Evolutionary conservation across 257 asterid genomes (phyloP), one percentile per base, ranked within the genome.

Genomic region (Ajuga chamaepitys): DNA sequence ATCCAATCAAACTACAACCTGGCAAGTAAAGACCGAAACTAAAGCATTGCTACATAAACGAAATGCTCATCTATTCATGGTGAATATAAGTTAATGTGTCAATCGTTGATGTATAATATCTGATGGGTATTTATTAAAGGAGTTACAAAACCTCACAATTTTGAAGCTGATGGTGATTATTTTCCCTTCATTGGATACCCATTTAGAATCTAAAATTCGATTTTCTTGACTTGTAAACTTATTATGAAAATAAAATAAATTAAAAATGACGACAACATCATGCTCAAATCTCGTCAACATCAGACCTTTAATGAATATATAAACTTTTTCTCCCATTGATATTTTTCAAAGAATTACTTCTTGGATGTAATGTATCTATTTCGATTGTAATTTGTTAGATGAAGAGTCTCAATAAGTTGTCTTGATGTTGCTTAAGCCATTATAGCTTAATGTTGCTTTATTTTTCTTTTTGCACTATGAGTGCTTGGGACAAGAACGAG

Each of bases 351-450:
- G 1, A 11, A 6, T 35, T n/a, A 6, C 3, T 44, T 9, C 7
- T 9, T 26, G 1, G 2, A 13, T 58, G 2, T 28, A 13, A 12
- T 1, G n/a, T 30, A 30, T 34, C 1, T 3, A 35, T 25, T n/a
- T 69, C 12, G 35, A 47, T 48, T 25, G 11, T 69, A 54, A 54
- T 69, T 71, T 58, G 57, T 74, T 61, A 75, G 88, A 70, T 79
- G 69, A 60, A 40, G 51, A 26, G 83, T 79, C 77, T 38, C 77
- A 74, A 57, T 74, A 50, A 51, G 58, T 53, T 62, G 69, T 67
- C 26, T 37, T 45, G 74, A 69, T 70, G 67, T 77, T 74, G 80
- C 70, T 71, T 57, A 70, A 46, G 74, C 34, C 65, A 64, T 66
- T 61, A 74, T 76, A 71, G 60, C 53, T 58, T 69, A 48, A 35